Evolutionary conservation across 1,139 yeast genomes (phyloP), one percentile per base, ranked within the genome.

Genomic region (Magnusiomyces clavatus): DNA sequence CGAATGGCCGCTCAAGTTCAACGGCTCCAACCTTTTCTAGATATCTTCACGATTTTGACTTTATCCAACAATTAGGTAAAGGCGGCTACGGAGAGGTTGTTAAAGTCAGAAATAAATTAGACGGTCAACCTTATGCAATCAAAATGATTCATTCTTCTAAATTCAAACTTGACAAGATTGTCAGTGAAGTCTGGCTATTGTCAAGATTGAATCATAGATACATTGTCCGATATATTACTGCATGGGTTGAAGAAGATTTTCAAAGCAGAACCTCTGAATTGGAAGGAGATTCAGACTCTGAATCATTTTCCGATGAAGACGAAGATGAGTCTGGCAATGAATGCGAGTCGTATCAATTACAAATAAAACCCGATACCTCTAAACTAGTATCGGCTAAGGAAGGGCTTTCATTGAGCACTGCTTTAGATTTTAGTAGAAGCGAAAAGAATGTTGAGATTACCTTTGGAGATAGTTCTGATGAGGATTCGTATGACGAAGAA

Each of bases 11-110:
- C 16, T 17, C 47, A 19, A 29, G 53, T 16, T 45, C 39, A 8
- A 39, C 13, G 31, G 50, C 44, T 35, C 39, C 40, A 14, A 29
- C 47, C 4, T 68, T 69, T 49, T 83, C 90, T 0, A 72, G 92
- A 54, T 84, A 84, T 64, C 79, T 78, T 0, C 79, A 80, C 53
- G 98, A 94, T 64, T 94, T 94, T 67, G 98, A 92, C 67, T 98
- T 92, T 65, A 85, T 89, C 46, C 94, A 94, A 0, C 78, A 82
- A 24, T 69, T 94, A n/a, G 98, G 99, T 1, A 81, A 83, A 61
- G 99, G 99, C 37, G 98, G 95, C 0, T 94, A 85, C 70, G 99
- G 98, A 8, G 96, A 90, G 65, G 99, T 94, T 12, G 96, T 92
- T 16, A 90, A 90, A 63, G 98, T 94, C 0, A 75, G 98, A 56